A percentile compares a stretch with the other conserved stretches of the same genome.
phyloP scores from a whole-genome alignment of 2,329 filamentous ascomycete species.

The Penicillium sp. region DNA sequence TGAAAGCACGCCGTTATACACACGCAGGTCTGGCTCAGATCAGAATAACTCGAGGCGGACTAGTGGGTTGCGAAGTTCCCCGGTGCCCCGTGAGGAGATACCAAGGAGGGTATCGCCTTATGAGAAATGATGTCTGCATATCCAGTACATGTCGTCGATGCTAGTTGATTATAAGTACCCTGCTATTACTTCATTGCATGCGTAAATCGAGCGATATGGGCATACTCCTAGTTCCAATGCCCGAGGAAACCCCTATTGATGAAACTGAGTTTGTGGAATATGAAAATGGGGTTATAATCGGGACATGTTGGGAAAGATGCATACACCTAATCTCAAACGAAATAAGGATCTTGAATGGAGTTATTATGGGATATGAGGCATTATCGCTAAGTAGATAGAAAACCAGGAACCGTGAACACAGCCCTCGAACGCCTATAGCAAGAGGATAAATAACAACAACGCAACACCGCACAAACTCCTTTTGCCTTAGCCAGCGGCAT shows the following conservation, averaged over 20 bases:
- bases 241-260: background rate
- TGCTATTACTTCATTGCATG: background rate
- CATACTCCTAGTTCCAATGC: background rate
- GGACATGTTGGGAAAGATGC: background rate
- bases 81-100: constrained; percentile 26
- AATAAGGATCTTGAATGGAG: background rate
- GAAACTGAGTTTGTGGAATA: background rate
- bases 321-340: background rate
- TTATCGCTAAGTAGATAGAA: constrained; percentile 17
- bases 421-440: constrained; percentile 8
- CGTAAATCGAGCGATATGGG: background rate
- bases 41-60: constrained; percentile 26
- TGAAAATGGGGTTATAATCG: too few species aligned
- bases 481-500: constrained; percentile 4
- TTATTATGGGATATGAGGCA: constrained; percentile 4
- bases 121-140: constrained; percentile 33
- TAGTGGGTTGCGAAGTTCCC: constrained; percentile 29
- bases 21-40: constrained; percentile 29
- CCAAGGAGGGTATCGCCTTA: constrained; percentile 40
- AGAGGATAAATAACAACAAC: constrained; percentile 2
- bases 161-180: background rate
- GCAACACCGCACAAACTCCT: constrained; percentile 23
- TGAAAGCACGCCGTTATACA: constrained; percentile 35
- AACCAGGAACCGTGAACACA: background rate
- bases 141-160: background rate